phyloP scores from a whole-genome alignment of 176 grass and related monocot genomes.

The Eragrostis curvula region DNA sequence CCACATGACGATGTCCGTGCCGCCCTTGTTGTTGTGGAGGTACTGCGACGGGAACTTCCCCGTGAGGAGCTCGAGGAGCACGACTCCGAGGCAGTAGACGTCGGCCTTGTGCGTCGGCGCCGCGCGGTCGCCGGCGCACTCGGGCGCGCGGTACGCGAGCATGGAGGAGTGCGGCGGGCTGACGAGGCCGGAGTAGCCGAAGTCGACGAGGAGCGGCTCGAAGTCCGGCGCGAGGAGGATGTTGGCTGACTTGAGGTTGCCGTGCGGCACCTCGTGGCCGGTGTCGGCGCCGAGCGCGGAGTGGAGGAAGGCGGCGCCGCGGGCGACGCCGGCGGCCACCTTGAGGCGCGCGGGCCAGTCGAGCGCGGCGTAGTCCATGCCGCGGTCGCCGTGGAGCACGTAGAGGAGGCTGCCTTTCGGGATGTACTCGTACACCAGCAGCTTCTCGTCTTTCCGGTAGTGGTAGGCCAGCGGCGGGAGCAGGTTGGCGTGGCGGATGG shows the following conservation, averaged over 20 bases:
- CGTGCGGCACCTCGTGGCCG: conserved; percentile 58
- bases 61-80: conserved; percentile 91
- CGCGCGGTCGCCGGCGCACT: conserved; percentile 40
- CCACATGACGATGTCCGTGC: conserved; percentile 90
- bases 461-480: conserved; percentile 79
- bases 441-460: conserved; percentile 86
- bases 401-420: conserved; percentile 90
- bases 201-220: conserved; percentile 88
- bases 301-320: conserved; percentile 68
- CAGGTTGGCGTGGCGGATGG: conserved; percentile 65
- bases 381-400: conserved; percentile 86
- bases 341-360: conserved; percentile 69
- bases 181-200: conserved; percentile 67
- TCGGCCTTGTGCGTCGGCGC: conserved; percentile 62
- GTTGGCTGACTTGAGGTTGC: conserved; percentile 95
- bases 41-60: conserved; percentile 93
- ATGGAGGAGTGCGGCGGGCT: conserved; percentile 46
- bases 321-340: conserved; percentile 66
- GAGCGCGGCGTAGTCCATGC: conserved; percentile 74
- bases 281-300: conserved; percentile 9
- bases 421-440: conserved; percentile 83
- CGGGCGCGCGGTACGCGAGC: conserved; percentile 62
- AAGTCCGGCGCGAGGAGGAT: conserved; percentile 81
- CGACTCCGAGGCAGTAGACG: conserved; percentile 90
- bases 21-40: conserved; percentile 67